Evolutionary conservation across 495 filamentous ascomycete genomes (phyloP).

Genomic region (Clohesyomyces aquaticus): DNA sequence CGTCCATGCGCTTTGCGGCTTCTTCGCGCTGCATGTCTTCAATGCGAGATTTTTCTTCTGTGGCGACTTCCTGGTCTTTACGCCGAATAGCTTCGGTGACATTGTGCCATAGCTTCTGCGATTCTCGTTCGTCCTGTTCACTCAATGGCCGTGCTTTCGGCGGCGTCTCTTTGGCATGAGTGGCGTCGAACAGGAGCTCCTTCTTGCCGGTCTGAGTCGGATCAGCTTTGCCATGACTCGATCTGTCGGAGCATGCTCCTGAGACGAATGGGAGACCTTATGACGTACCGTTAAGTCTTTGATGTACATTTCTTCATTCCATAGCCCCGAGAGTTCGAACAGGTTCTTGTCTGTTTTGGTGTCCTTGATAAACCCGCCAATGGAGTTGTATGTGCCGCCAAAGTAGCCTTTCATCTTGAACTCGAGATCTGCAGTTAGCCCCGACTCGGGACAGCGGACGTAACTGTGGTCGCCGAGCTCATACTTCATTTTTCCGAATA

Average conservation of each 20-base stretch:
- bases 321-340: constrained; percentile 88
- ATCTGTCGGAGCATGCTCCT: not conserved
- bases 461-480: constrained; percentile 96
- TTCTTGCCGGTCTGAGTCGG: constrained; percentile 75
- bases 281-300: constrained; percentile 74
- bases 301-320: constrained; percentile 92
- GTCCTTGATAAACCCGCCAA: constrained; percentile 90
- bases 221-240: not conserved
- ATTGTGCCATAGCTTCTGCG: constrained; percentile 80
- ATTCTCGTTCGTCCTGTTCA: constrained; percentile 91
- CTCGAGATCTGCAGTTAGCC: constrained; percentile 88
- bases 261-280: not conserved
- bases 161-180: constrained; percentile 70
- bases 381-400: constrained; percentile 92
- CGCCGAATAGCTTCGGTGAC: constrained; percentile 80
- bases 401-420: constrained; percentile 99
- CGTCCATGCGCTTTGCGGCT: constrained; percentile 75
- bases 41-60: constrained; percentile 92
- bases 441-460: constrained; percentile 86
- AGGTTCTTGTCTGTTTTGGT: constrained; percentile 81
- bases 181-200: constrained; percentile 86
- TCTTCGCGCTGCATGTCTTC: constrained; percentile 91
- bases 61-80: constrained; percentile 85
- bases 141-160: constrained; percentile 75
- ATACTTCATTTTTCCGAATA: constrained; percentile 99